phyloP scores from a whole-genome alignment of 129 eudicot genomes.

The Pseudognaphalium luteoalbum region DNA sequence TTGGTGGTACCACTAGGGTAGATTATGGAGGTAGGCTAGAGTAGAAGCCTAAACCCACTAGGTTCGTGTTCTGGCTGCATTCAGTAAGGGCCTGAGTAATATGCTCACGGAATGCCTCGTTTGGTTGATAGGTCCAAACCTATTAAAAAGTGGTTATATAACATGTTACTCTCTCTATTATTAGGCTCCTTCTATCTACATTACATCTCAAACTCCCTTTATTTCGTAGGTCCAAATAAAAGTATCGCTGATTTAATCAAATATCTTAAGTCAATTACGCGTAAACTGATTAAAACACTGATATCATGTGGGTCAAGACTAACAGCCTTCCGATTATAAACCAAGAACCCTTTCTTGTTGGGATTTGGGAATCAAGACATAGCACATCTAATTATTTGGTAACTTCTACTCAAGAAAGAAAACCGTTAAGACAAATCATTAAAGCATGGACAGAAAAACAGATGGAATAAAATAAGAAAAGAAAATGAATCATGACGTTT shows the following conservation, averaged over 20 bases:
- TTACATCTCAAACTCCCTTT: not conserved
- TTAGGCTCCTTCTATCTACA: not conserved
- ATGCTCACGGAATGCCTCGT: not conserved
- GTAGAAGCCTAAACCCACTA: not conserved
- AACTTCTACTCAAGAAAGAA: not conserved
- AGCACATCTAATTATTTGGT: not conserved
- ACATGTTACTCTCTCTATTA: conserved; percentile 14
- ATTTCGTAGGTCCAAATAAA: not conserved
- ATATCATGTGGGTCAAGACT: not conserved
- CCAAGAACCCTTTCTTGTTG: not conserved
- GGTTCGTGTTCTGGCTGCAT: not conserved
- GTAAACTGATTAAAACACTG: not conserved
- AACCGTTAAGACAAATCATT: not conserved
- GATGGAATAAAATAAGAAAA: not conserved
- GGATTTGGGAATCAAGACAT: not conserved
- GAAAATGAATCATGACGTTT: not conserved
- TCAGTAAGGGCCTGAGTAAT: not conserved
- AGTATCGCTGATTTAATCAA: not conserved
- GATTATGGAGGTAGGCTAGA: not conserved
- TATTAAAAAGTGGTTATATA: too few species aligned
- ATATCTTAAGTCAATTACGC: not conserved
- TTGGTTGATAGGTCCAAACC: not conserved
- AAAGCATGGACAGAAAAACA: not conserved
- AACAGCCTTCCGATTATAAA: not conserved
- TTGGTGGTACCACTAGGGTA: too few species aligned